Conservation (phyloP, 2,329 filamentous ascomycete species). For the Sporothrix curviconia region DNA sequence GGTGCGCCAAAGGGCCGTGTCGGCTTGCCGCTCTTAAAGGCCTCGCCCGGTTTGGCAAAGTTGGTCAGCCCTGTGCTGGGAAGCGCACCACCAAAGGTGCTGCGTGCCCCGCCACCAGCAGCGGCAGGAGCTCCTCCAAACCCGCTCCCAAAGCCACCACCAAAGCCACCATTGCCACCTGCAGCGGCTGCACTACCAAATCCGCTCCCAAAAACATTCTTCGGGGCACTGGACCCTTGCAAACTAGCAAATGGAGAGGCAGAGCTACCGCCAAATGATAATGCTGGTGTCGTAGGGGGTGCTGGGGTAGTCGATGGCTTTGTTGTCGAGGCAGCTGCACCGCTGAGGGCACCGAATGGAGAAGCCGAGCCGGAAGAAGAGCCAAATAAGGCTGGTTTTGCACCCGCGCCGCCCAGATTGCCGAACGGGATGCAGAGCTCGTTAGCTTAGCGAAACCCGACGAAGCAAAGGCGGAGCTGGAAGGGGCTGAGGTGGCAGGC, state of each 20-base stretch:
- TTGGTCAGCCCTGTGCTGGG: conserved; percentile 48
- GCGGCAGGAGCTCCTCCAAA: conserved; percentile 29
- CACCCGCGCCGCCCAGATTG: conserved; percentile 39
- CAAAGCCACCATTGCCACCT: conserved; percentile 43
- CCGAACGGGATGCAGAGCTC: conserved; percentile 60
- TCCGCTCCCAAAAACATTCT: conserved; percentile 10
- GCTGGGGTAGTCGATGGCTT: not conserved
- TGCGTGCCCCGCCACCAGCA: conserved; percentile 29
- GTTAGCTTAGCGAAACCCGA: conserved; percentile 65
- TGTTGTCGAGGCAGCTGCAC: conserved; percentile 25
- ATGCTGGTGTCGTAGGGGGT: conserved; percentile 24
- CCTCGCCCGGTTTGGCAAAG: conserved; percentile 61
- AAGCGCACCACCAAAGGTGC: conserved; percentile 33
- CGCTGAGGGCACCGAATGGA: conserved; percentile 30
- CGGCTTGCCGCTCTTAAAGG: conserved; percentile 52
- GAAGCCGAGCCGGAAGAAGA: conserved; percentile 34
- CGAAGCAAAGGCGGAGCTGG: conserved; percentile 57
- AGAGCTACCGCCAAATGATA: conserved; percentile 26
- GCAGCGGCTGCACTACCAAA: conserved; percentile 31
- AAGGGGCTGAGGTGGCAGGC: conserved; percentile 30
- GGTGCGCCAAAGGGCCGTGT: conserved; percentile 72
- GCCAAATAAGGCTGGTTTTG: conserved; percentile 45
- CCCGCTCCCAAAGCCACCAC: conserved; percentile 27
- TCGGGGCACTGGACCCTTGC: not conserved
- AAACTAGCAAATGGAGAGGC: conserved; percentile 42